phyloP scores from a whole-genome alignment of 164 flowering plant genomes.

The Annona cherimola region DNA sequence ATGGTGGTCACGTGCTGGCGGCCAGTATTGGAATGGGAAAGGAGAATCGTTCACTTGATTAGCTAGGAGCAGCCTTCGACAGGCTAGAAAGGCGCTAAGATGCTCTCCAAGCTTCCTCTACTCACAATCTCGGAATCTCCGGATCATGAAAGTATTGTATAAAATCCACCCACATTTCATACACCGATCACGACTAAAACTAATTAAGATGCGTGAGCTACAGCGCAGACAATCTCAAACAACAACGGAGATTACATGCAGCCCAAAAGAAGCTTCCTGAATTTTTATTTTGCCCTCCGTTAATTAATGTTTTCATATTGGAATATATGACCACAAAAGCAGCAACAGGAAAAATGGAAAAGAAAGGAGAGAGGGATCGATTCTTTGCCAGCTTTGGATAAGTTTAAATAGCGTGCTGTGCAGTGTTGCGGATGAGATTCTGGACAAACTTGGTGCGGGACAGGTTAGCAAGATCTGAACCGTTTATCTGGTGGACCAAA shows the following conservation, averaged over 20 bases:
- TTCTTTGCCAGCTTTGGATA: neutral
- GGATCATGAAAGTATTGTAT: neutral
- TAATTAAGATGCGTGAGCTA: too few species aligned
- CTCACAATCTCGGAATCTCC: neutral
- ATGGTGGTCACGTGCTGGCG: neutral
- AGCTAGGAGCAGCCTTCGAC: neutral
- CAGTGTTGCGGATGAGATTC: neutral
- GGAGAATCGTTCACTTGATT: neutral
- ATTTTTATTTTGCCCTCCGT: neutral
- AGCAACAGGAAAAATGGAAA: neutral
- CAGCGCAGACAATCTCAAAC: neutral
- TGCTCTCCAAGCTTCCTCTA: neutral
- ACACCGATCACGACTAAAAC: neutral
- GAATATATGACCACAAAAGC: neutral
- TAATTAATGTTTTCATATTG: neutral
- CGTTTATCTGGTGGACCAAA: neutral
- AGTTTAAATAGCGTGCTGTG: too few species aligned
- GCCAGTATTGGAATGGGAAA: too few species aligned
- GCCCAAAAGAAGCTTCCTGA: neutral
- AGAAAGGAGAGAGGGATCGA: neutral
- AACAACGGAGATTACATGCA: neutral
- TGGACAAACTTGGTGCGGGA: neutral
- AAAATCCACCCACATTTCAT: neutral
- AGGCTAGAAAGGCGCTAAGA: neutral
- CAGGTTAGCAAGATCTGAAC: neutral